Evolutionary conservation across 305 asterid species (phyloP).

Genomic region (Euphrasia arctica): DNA sequence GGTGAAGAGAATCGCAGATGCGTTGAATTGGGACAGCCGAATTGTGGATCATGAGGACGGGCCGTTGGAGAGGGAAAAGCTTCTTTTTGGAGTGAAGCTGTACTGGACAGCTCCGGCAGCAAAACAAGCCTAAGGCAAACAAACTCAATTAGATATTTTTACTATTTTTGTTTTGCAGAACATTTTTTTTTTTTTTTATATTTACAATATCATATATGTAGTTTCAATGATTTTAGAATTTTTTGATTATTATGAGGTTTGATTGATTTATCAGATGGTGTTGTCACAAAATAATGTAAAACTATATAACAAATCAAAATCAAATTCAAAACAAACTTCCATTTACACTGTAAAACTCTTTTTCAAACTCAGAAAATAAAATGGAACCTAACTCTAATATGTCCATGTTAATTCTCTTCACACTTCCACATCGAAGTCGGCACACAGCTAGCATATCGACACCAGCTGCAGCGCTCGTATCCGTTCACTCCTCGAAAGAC

Average conservation of each 20-base stretch:
- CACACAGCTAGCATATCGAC: constrained; percentile 67
- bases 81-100: constrained; percentile 54
- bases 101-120: constrained; percentile 59
- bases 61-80: constrained; percentile 59
- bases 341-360: constrained; percentile 19
- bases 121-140: too few species aligned
- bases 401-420: constrained; percentile 24
- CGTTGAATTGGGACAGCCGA: constrained; percentile 59
- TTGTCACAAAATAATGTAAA: too few species aligned
- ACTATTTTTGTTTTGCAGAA: too few species aligned
- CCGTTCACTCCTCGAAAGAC: constrained; percentile 69
- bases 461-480: constrained; percentile 74
- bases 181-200: too few species aligned
- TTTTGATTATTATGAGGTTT: too few species aligned
- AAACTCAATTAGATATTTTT: too few species aligned
- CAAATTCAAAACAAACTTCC: constrained; percentile 5
- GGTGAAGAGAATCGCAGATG: constrained; percentile 57
- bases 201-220: too few species aligned
- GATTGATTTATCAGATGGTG: too few species aligned
- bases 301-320: background rate
- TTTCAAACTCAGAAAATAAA: background rate
- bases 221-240: too few species aligned
- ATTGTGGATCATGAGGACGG: constrained; percentile 69
- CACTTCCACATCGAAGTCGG: constrained; percentile 82
- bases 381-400: constrained; percentile 13